phyloP scores from a whole-genome alignment of 139 green algal genomes.

The Coelastrella sp. region DNA sequence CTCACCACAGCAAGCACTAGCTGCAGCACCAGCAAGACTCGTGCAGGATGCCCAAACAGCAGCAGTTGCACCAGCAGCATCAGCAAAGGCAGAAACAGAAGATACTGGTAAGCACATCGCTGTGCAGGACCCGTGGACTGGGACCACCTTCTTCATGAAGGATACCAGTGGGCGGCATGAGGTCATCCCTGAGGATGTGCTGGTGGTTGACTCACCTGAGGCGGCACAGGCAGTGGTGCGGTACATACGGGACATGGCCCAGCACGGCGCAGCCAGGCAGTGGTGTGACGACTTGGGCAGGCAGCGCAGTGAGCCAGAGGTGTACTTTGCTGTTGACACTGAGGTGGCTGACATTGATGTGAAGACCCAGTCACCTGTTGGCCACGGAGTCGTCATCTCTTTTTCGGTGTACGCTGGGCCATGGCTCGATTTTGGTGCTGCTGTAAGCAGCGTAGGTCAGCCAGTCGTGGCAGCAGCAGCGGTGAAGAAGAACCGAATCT shows the following conservation, averaged over 20 bases:
- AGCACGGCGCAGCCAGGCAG: not conserved
- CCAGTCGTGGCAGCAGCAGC: conserved; percentile 18
- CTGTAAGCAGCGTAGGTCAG: not conserved
- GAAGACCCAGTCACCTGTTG: conserved; percentile 85
- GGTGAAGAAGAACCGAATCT: conserved; percentile 39
- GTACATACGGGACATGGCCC: conserved; percentile 1
- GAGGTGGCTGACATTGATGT: conserved; percentile 93
- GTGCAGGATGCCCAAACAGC: conserved; percentile 18
- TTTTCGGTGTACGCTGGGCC: conserved; percentile 90
- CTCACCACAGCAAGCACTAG: conserved; percentile 7
- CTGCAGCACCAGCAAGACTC: conserved; percentile 35
- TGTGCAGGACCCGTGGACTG: not conserved
- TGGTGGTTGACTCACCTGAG: conserved; percentile 48
- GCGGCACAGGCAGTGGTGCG: not conserved
- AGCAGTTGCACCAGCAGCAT: conserved; percentile 30
- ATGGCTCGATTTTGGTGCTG: conserved; percentile 73
- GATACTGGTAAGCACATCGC: not conserved
- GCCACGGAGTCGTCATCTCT: conserved; percentile 92
- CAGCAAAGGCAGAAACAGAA: not conserved
- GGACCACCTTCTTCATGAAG: not conserved
- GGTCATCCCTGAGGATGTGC: conserved; percentile 41
- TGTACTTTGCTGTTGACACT: conserved; percentile 91
- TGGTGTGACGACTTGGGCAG: not conserved
- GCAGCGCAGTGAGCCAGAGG: not conserved
- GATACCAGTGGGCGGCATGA: not conserved